Evolutionary conservation across 2,329 filamentous ascomycete species (phyloP), one percentile per base, ranked within the genome.

Genomic region (Monosporascus ibericus): DNA sequence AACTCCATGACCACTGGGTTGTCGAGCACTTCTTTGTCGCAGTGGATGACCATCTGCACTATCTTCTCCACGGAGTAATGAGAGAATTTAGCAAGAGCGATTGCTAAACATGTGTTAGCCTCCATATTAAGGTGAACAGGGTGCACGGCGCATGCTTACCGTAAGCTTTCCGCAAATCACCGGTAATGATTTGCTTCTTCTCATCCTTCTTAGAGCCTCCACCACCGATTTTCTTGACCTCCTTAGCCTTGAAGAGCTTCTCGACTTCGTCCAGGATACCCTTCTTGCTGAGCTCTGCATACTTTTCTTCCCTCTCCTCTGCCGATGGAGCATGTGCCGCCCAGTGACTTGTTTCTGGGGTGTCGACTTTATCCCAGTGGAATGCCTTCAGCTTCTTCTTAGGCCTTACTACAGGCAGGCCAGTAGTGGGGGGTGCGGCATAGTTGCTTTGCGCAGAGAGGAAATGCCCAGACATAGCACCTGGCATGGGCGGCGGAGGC

Each of bases 331-430:
- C 83, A 69, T 95, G 90, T 7, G 84, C 80, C 36, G 91, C 92
- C 92, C 92, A 97, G 62, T 96, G 89, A 50, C 92, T 96, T 48
- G 90, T 88, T 68, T 94, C 85, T 22, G 91, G 89, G 50, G 88
- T 82, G 71, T 99, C 94, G 51, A 99, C 90, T 77, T 97, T 97
- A 73, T 99, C 94, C 92, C 94, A 97, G 75, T 99, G 94, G 61
- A 99, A 80, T 54, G 92, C 92, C 83, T 99, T 99, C 71, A 99
- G 90, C 79, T 97, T 99, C 84, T 96, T 97, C 82, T 96, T 97
- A 22, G 94, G 91, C 62, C 92, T 80, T 49, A 91, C 89, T 55
- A 91, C 88, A 37, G 90, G 86, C 63, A 95, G 73, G 44, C 86
- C 84, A 60, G 90, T 77, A 7, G 82, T 80, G 22, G 83, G 73